These are phyloP conservation scores for Kentomonas sorsogonicus DNA, from an alignment of 208 protist genomes.

Conservation along the genomic window DNA sequence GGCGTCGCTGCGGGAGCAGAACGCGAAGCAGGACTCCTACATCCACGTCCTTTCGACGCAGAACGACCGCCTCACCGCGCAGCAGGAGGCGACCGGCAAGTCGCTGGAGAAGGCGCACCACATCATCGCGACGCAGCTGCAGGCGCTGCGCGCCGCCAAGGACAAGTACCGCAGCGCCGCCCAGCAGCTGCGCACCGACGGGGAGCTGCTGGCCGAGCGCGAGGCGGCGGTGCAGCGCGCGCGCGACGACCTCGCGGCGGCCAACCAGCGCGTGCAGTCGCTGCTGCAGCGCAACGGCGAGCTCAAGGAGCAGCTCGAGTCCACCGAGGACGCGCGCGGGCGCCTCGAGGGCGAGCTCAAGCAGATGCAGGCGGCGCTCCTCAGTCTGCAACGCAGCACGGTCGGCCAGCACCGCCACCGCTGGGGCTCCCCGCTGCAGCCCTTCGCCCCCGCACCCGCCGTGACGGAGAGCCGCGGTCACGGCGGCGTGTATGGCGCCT, in stretches of 20 bases:
- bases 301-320: constrained; percentile 59
- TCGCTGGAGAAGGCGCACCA: constrained; percentile 76
- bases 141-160: constrained; percentile 56
- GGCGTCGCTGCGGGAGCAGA: constrained; percentile 49
- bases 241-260: constrained; percentile 40
- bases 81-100: constrained; percentile 26
- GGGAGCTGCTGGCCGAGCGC: constrained; percentile 51
- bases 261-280: constrained; percentile 26
- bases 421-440: too few relatives aligned
- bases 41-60: constrained; percentile 67
- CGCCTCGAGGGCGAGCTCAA: constrained; percentile 67
- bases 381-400: constrained; percentile 75
- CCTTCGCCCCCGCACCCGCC: too few relatives aligned
- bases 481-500: not conserved
- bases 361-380: constrained; percentile 63
- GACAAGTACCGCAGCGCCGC: constrained; percentile 47
- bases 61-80: constrained; percentile 55
- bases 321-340: constrained; percentile 55
- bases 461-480: not conserved
- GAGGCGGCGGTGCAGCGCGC: constrained; percentile 25
- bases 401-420: constrained; percentile 63
- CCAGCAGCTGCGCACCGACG: constrained; percentile 52
- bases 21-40: constrained; percentile 73
- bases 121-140: constrained; percentile 82
- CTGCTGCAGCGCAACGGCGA: constrained; percentile 52